phyloP scores from a whole-genome alignment of 495 filamentous ascomycete species.

The Penicillium bovifimosum region DNA sequence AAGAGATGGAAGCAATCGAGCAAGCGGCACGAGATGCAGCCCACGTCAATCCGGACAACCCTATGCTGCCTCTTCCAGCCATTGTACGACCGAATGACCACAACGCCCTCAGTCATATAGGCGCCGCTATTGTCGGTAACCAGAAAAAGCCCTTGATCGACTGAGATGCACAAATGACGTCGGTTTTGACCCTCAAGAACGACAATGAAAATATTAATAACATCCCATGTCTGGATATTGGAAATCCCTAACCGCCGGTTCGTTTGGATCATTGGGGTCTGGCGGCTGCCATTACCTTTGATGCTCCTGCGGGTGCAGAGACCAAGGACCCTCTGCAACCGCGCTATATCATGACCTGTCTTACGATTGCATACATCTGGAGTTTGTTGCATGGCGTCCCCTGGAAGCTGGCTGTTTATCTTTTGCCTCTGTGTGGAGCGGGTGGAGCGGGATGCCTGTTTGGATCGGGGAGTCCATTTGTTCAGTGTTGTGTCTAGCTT shows the following conservation, averaged over 20 bases:
- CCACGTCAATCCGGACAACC: constrained; percentile 79
- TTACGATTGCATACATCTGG: constrained; percentile 44
- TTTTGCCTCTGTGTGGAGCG: constrained; percentile 7
- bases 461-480: background rate
- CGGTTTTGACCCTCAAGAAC: background rate
- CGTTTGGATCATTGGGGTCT: background rate
- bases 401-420: constrained; percentile 22
- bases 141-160: constrained; percentile 88
- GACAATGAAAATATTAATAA: constrained; percentile 1
- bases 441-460: constrained; percentile 11
- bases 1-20: constrained; percentile 97
- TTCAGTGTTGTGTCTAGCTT: background rate
- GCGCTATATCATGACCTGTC: constrained; percentile 23
- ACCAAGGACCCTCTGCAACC: background rate
- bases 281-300: background rate
- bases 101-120: constrained; percentile 69
- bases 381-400: constrained; percentile 38
- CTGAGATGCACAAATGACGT: constrained; percentile 32
- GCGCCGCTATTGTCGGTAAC: constrained; percentile 78
- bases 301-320: background rate
- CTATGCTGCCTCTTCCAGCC: constrained; percentile 73
- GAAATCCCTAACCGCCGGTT: background rate
- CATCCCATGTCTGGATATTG: background rate
- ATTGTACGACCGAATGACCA: constrained; percentile 76
- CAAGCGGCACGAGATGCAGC: constrained; percentile 89